A percentile compares a stretch with the other conserved stretches of the same genome.
Evolutionary conservation across 495 filamentous ascomycete genomes (phyloP).

Genomic region (Podospora fimiseda): DNA sequence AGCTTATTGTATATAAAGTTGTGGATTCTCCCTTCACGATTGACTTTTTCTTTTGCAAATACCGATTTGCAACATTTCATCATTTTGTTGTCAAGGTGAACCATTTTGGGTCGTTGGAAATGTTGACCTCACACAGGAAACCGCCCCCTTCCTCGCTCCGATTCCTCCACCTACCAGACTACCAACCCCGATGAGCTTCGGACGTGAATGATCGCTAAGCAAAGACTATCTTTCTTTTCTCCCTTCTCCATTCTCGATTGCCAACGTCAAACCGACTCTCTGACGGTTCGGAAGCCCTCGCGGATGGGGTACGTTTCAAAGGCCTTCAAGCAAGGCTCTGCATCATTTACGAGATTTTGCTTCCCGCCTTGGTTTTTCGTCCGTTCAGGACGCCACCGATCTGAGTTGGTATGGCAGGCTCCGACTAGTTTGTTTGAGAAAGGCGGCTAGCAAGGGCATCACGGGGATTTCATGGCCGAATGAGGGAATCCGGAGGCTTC

Average conservation of each 20-base stretch:
- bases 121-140: background rate
- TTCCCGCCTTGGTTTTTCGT: background rate
- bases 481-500: background rate
- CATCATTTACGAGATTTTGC: background rate
- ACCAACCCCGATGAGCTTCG: background rate
- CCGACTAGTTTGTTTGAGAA: conserved; percentile 3
- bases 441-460: background rate
- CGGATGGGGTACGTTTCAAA: background rate
- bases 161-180: background rate
- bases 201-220: background rate
- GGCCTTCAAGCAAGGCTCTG: background rate
- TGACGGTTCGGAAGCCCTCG: background rate
- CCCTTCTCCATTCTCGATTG: background rate
- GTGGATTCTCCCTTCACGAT: conserved; percentile 2
- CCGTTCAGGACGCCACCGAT: background rate
- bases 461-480: too few species aligned
- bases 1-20: conserved; percentile 8
- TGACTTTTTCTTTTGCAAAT: background rate
- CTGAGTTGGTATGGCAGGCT: too few species aligned
- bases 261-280: background rate
- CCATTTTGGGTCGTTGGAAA: background rate
- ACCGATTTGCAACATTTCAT: background rate
- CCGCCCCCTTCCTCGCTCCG: background rate
- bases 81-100: background rate
- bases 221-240: background rate